Evolutionary conservation across 352 stramenopile species (phyloP).

Genomic region (Saprolegnia parasitica): DNA sequence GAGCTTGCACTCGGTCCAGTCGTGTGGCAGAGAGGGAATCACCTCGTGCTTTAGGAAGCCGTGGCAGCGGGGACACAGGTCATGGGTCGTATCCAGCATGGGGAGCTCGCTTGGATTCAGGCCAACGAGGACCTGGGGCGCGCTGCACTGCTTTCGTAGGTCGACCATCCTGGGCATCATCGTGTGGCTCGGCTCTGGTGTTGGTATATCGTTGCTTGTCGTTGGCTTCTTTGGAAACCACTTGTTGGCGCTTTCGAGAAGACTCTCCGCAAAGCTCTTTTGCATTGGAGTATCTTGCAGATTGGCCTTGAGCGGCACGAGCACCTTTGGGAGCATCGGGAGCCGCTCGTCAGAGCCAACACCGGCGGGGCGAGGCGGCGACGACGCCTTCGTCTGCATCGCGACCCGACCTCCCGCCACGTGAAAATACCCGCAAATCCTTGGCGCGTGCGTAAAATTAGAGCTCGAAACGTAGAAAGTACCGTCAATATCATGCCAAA

Average conservation of each 20-base stretch:
- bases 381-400: background rate
- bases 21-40: background rate
- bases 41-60: background rate
- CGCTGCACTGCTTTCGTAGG: background rate
- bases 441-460: no score
- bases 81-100: background rate
- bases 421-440: no score
- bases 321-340: background rate
- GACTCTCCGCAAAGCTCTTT: background rate
- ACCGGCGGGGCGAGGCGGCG: background rate
- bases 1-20: background rate
- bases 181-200: background rate
- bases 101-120: background rate
- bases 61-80: background rate
- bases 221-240: background rate
- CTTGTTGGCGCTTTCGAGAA: background rate
- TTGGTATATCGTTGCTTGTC: background rate
- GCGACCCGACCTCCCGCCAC: no score
- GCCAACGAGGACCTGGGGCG: background rate
- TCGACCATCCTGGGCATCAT: no score
- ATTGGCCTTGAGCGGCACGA: background rate
- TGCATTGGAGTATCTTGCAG: background rate
- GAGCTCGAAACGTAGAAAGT: no score
- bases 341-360: background rate
- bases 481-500: no score